Conservation (phyloP, 768 basidiomycete species). For the Lactifluus subvellereus region DNA sequence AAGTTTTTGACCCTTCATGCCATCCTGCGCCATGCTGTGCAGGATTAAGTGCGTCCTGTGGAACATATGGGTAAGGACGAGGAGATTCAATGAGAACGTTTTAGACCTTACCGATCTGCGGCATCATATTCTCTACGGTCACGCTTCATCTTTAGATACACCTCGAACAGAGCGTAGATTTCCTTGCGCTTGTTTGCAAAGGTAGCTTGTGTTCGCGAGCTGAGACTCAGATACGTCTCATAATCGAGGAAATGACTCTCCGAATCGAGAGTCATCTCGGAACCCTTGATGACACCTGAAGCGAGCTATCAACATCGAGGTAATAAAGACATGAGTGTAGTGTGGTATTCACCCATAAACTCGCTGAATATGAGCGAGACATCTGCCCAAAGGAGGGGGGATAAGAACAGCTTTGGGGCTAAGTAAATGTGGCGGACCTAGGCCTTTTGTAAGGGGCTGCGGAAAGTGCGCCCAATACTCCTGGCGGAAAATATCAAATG, state of each 20-base stretch:
- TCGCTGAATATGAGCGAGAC: conserved; percentile 60
- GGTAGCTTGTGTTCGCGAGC: conserved; percentile 46
- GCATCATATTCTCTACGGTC: conserved; percentile 44
- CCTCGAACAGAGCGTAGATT: conserved; percentile 43
- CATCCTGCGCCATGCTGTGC: background rate
- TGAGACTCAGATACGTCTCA: conserved; percentile 31
- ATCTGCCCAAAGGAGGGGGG: conserved; percentile 37
- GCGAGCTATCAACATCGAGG: background rate
- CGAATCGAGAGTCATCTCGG: conserved; percentile 42
- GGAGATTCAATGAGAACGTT: background rate
- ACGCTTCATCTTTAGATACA: conserved; percentile 45
- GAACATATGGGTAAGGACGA: background rate
- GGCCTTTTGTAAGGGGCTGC: conserved; percentile 44
- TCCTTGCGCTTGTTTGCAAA: conserved; percentile 52
- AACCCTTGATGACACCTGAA: conserved; percentile 59
- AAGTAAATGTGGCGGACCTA: conserved; percentile 40
- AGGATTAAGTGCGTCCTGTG: conserved; percentile 19
- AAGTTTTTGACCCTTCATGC: conserved; percentile 11
- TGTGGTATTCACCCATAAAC: conserved; percentile 44
- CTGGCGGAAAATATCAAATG: conserved; percentile 43
- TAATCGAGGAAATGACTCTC: conserved; percentile 14
- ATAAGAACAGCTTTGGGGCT: background rate
- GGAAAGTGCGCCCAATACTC: conserved; percentile 61
- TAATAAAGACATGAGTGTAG: no score
- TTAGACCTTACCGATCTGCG: conserved; percentile 48